Percentiles rank a stretch among this genome's conserved stretches.
phyloP scores from a whole-genome alignment of 768 basidiomycete genomes.

The Boletus eberwhitei region DNA sequence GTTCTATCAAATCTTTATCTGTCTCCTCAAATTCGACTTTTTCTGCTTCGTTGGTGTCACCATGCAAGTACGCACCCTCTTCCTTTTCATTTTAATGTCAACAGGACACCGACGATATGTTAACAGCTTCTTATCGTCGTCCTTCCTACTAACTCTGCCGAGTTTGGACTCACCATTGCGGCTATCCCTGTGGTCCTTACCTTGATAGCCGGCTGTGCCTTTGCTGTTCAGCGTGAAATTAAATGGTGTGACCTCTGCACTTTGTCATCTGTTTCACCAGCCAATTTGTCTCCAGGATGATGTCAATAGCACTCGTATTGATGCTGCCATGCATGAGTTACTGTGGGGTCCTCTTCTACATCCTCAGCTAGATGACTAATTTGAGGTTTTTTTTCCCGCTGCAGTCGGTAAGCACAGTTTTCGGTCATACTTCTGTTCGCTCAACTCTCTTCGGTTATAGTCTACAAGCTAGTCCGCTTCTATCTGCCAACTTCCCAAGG shows the following conservation, averaged over 20 bases:
- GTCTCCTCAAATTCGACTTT: constrained; percentile 87
- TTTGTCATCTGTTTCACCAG: background rate
- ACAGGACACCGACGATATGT: background rate
- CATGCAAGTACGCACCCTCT: constrained; percentile 58
- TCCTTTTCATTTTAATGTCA: background rate
- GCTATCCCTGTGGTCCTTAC: constrained; percentile 78
- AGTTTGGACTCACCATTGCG: constrained; percentile 79
- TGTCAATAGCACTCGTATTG: constrained; percentile 65
- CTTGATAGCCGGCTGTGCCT: constrained; percentile 59
- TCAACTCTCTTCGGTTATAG: constrained; percentile 33
- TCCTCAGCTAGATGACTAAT: constrained; percentile 2
- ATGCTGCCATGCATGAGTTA: constrained; percentile 78
- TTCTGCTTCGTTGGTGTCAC: constrained; percentile 86
- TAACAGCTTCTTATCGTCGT: constrained; percentile 80
- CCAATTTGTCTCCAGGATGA: constrained; percentile 43
- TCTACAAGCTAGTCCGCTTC: constrained; percentile 85
- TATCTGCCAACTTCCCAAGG: constrained; percentile 55
- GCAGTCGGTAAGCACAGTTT: constrained; percentile 28
- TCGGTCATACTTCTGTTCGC: background rate
- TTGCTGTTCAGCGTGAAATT: constrained; percentile 77
- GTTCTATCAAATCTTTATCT: constrained; percentile 84
- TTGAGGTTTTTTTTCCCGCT: background rate
- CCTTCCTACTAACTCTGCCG: constrained; percentile 56
- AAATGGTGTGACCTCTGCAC: constrained; percentile 53
- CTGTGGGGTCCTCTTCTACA: constrained; percentile 46